Percentiles rank a stretch among this genome's conserved stretches.
Evolutionary conservation across 768 basidiomycete species (phyloP).

Genomic region (Tubosaeta sp.): DNA sequence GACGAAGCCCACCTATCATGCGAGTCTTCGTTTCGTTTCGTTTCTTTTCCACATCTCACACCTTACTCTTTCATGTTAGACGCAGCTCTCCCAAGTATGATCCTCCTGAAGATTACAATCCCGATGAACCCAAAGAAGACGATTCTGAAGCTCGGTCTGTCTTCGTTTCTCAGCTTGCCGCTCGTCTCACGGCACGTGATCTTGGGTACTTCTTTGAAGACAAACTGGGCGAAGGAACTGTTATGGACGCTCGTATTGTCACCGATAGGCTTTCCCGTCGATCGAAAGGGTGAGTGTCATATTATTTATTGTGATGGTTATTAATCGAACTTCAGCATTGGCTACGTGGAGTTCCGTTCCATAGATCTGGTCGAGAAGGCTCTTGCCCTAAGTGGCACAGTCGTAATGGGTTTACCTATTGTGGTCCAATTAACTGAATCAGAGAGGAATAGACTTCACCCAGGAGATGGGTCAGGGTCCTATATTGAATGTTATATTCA

Average conservation of each 20-base stretch:
- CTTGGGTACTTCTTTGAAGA: constrained; percentile 99
- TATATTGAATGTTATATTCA: constrained; percentile 1
- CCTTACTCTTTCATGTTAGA: constrained; percentile 32
- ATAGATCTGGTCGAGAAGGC: constrained; percentile 92
- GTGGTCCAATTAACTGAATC: constrained; percentile 96
- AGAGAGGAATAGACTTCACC: constrained; percentile 85
- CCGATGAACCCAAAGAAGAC: constrained; percentile 89
- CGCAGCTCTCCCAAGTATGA: constrained; percentile 73
- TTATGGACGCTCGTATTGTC: constrained; percentile 94
- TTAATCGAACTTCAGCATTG: constrained; percentile 60
- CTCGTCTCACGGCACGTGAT: constrained; percentile 93
- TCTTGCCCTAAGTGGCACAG: constrained; percentile 82
- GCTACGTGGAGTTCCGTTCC: constrained; percentile 93
- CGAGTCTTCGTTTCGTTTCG: constrained; percentile 24
- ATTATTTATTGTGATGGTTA: background rate
- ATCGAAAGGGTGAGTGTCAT: constrained; percentile 82
- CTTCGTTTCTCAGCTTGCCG: constrained; percentile 97
- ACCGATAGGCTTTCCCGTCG: constrained; percentile 92
- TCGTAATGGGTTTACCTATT: constrained; percentile 98
- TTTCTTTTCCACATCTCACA: constrained; percentile 8
- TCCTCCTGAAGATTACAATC: constrained; percentile 63
- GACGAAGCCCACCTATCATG: constrained; percentile 40
- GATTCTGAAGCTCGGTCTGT: constrained; percentile 98
- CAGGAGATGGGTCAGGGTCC: constrained; percentile 73
- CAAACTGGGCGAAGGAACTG: constrained; percentile 88